Percentiles rank a stretch among this genome's conserved stretches.
Conservation (phyloP, 805 yeast species). For the Kodamaea lidongshanica region DNA sequence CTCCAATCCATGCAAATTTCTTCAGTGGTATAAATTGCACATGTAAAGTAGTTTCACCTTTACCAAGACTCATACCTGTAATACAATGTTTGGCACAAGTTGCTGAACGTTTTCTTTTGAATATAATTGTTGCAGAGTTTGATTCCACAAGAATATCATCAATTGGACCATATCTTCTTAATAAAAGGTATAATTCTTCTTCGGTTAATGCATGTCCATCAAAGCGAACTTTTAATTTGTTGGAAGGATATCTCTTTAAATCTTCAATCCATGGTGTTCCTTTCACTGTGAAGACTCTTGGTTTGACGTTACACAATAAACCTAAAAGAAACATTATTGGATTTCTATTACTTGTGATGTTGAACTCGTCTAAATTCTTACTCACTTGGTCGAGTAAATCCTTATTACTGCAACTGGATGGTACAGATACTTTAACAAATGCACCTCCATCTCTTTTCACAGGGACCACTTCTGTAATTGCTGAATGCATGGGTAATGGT, state of each 20-base stretch:
- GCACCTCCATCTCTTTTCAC: conserved; percentile 89
- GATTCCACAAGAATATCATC: conserved; percentile 61
- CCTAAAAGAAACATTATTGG: conserved; percentile 9
- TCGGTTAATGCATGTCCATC: conserved; percentile 74
- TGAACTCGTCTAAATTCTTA: conserved; percentile 33
- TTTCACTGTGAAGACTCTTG: conserved; percentile 64
- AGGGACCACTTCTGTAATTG: conserved; percentile 58
- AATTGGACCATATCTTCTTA: conserved; percentile 84
- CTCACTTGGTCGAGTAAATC: conserved; percentile 51
- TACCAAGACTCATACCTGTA: conserved; percentile 63
- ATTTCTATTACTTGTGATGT: conserved; percentile 8
- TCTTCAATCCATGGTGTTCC: conserved; percentile 98
- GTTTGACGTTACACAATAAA: conserved; percentile 23
- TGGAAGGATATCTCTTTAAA: conserved; percentile 67
- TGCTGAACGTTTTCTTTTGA: conserved; percentile 57
- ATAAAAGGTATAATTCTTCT: conserved; percentile 71
- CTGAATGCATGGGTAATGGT: conserved; percentile 28
- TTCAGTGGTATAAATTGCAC: conserved; percentile 61
- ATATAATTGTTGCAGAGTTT: conserved; percentile 41
- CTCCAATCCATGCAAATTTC: conserved; percentile 47
- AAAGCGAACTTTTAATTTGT: conserved; percentile 56
- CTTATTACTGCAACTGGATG: conserved; percentile 42
- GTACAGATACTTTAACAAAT: conserved; percentile 70
- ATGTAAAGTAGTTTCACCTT: conserved; percentile 55
- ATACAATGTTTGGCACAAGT: conserved; percentile 86